Evolutionary conservation across 177 flowering plant species (phyloP), one percentile per base, ranked within the genome.

Genomic region (Vitis hybrid): DNA sequence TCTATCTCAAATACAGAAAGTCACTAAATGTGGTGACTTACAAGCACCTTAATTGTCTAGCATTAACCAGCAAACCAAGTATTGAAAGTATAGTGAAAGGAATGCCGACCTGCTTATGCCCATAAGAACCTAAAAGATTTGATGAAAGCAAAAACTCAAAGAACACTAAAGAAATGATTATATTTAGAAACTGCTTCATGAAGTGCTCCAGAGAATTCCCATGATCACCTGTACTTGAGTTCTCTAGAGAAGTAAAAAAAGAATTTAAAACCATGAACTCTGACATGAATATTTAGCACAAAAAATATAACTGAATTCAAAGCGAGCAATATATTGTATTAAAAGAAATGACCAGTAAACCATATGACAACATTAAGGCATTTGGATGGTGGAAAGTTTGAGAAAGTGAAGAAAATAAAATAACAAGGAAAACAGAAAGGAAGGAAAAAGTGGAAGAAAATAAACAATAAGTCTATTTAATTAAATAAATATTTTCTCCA

Each of bases 101-200:
- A 68, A 40, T 40, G 46, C 51, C 2, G 21, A 76, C 82, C 79
- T 80, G 68, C 24, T 69, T 62, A 54, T 76, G 73, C 19, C 68
- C 78, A 57, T 55, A n/a, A 54, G 80, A 67, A 16, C 54, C 54
- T 11, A 61, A 32, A 15, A 58, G 9, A 52, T 67, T 35, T 48
- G 77, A 68, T 48, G 74, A 56, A 46, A 70, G 78, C 52, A 76
- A 3, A 50, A 81, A 65, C 8, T 60, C 70, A 46, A 78, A 18
- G 35, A 74, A 50, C 66, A 81, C 13, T 9, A 74, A 19, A 7
- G 72, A 66, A 49, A 64, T 10, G 46, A 74, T 6, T 6, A 40
- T 2, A 74, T 60, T 61, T 48, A 73, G 77, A 55, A 65, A 19
- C 18, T 52, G 46, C 76, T 67, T 75, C n/a, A 56, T 50, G 35